Percentiles rank a stretch among this genome's conserved stretches.
Evolutionary conservation across 345 rosid genomes (phyloP).

Genomic region (Kernera saxatilis): DNA sequence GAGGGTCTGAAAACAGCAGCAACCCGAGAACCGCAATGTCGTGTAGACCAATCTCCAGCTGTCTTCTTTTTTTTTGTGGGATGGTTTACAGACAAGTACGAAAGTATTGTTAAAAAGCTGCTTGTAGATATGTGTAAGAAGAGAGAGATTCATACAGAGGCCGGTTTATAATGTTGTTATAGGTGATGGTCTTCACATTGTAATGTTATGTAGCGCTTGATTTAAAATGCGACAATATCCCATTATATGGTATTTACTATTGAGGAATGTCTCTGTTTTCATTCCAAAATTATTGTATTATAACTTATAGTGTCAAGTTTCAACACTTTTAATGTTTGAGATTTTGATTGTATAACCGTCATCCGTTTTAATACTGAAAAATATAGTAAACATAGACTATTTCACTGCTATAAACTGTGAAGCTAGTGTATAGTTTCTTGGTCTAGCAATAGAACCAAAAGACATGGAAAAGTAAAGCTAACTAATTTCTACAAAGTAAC

Average conservation of each 20-base stretch:
- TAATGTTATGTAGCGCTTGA: constrained; percentile 13
- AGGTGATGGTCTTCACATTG: not conserved
- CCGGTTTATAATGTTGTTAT: constrained; percentile 19
- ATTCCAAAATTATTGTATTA: not conserved
- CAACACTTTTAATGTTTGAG: not conserved
- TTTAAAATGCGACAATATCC: constrained; percentile 6
- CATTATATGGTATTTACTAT: not conserved
- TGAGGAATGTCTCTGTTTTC: not conserved
- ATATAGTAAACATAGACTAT: too few species aligned
- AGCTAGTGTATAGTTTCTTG: too few species aligned
- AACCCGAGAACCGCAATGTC: not conserved
- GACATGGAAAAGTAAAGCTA: too few species aligned
- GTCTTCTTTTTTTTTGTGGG: constrained; percentile 8
- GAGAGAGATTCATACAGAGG: not conserved
- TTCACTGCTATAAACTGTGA: too few species aligned
- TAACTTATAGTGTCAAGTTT: not conserved
- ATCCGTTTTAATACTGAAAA: too few species aligned
- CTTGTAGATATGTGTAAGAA: constrained; percentile 25
- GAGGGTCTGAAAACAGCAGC: constrained; percentile 26
- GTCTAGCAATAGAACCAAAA: not conserved
- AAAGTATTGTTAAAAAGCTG: not conserved
- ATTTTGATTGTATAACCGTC: not conserved
- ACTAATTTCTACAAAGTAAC: too few species aligned
- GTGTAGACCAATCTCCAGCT: not conserved
- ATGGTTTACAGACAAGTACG: constrained; percentile 9